phyloP scores from a whole-genome alignment of 441 rosid genomes.

The Gossypium davidsonii region DNA sequence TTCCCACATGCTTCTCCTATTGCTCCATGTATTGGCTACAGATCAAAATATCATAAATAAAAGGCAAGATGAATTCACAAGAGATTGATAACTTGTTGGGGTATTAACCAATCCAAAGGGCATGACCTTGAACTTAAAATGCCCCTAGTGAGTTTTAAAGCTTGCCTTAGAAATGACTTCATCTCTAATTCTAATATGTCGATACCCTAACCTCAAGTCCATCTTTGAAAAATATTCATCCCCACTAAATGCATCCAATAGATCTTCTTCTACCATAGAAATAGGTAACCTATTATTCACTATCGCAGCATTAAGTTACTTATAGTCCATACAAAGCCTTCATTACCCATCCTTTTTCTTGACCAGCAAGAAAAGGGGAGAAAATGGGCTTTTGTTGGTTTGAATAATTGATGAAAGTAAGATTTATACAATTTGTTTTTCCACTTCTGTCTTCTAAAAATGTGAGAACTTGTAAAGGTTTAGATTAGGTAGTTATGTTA shows the following conservation, averaged over 20 bases:
- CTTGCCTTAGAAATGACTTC: not conserved
- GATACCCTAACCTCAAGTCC: not conserved
- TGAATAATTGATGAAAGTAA: not conserved
- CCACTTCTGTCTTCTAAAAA: too few relatives aligned
- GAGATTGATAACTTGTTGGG: not conserved
- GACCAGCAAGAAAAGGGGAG: not conserved
- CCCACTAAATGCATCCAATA: not conserved
- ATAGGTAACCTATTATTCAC: not conserved
- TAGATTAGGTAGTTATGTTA: too few relatives aligned
- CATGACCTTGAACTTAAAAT: not conserved
- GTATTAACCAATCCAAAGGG: not conserved
- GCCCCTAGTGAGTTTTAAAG: not conserved
- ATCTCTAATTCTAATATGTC: not conserved
- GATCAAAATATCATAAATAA: not conserved
- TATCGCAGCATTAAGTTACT: not conserved
- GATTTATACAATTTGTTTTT: too few relatives aligned
- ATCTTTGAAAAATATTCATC: not conserved
- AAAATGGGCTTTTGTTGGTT: not conserved
- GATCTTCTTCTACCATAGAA: not conserved
- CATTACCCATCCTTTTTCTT: not conserved
- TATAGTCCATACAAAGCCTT: not conserved
- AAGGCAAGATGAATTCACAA: not conserved
- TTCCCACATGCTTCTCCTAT: too few relatives aligned
- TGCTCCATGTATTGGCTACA: not conserved
- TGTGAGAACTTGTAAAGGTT: too few relatives aligned